Evolutionary conservation across 1,284 basidiomycete genomes (phyloP).

Genomic region (Gomphus bonarii): DNA sequence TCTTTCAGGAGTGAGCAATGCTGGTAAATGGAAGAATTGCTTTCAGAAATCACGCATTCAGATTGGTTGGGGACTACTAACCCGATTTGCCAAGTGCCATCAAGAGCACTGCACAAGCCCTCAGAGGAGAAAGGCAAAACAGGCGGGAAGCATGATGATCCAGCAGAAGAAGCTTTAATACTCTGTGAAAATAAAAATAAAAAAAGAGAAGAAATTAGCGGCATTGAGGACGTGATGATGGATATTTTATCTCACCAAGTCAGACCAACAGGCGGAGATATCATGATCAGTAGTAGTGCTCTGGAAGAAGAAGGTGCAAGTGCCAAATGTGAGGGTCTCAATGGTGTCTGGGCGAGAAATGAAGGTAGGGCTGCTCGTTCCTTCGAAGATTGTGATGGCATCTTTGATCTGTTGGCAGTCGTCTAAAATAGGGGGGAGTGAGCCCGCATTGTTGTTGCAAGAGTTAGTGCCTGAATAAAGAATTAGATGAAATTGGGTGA

Average conservation of each 20-base stretch:
- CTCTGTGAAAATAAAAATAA: no score
- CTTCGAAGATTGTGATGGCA: neutral
- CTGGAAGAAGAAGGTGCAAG: conserved; percentile 7
- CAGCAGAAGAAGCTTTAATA: conserved; percentile 1
- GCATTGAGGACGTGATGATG: neutral
- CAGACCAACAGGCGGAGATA: neutral
- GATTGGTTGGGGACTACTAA: neutral
- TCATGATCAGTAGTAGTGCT: neutral
- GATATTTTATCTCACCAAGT: conserved; percentile 2
- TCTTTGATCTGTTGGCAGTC: conserved; percentile 6
- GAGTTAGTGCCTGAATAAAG: neutral
- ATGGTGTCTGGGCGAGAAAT: neutral
- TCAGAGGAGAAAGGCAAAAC: conserved; percentile 3
- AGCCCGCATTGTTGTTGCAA: conserved; percentile 3
- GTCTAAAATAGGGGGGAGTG: conserved; percentile 2
- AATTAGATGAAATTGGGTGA: neutral
- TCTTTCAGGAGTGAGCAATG: conserved; percentile 1
- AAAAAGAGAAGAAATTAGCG: neutral
- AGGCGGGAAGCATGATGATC: conserved; percentile 8
- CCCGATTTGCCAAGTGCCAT: neutral
- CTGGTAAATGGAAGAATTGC: neutral
- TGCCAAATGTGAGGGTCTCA: conserved; percentile 5
- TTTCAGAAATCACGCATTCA: no score
- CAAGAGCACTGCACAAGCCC: conserved; percentile 3
- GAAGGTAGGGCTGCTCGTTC: neutral